phyloP scores from a whole-genome alignment of 208 protist species.

The Naegleria fowleri region DNA sequence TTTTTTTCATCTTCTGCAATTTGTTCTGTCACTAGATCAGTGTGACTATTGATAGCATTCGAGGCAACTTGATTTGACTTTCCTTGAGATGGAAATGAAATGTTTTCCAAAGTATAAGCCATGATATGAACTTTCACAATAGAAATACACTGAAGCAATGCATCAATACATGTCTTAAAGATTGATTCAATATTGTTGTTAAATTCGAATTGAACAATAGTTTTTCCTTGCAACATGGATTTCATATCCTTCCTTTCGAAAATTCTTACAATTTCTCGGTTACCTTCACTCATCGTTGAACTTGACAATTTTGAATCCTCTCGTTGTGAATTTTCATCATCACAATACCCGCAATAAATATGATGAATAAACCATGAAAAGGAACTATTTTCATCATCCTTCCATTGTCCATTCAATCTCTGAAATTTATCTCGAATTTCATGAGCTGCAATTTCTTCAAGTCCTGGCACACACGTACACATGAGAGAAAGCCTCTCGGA shows the following conservation, averaged over 20 bases:
- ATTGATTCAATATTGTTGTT: neutral
- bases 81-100: neutral
- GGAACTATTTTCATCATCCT: too few species aligned
- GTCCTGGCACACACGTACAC: neutral
- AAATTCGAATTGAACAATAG: neutral
- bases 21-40: neutral
- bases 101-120: neutral
- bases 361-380: neutral
- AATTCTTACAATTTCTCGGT: neutral
- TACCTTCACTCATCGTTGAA: too few species aligned
- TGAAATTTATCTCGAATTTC: neutral
- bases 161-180: neutral
- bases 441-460: neutral
- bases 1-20: neutral
- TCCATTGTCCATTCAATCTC: neutral
- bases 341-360: neutral
- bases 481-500: neutral
- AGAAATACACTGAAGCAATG: neutral
- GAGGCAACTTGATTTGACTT: neutral
- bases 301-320: too few species aligned
- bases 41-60: too few species aligned
- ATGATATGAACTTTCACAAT: neutral
- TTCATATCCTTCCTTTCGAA: neutral
- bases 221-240: neutral
- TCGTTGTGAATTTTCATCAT: neutral